Conservation (phyloP, 2,329 filamentous ascomycete genomes). For the Diplodia sapinea region DNA sequence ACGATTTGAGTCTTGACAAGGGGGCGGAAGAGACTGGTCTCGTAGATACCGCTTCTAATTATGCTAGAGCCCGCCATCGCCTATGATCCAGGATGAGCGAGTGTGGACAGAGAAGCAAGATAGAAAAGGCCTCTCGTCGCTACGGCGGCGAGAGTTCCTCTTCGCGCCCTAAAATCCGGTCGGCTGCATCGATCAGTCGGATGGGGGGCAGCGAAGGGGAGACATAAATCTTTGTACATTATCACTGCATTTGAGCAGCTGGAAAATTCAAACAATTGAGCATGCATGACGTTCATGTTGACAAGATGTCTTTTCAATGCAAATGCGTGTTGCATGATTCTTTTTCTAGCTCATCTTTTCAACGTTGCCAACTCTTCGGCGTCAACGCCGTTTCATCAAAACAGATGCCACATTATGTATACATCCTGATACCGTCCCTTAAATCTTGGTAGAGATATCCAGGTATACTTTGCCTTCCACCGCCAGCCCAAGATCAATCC, state of each 20-base stretch:
- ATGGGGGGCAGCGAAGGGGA: slow-evolving; percentile 26
- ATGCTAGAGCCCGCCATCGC: slow-evolving; percentile 64
- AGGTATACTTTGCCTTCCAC: slow-evolving; percentile 22
- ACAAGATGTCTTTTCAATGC: not conserved
- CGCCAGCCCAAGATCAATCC: slow-evolving; percentile 4
- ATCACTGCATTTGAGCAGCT: not conserved
- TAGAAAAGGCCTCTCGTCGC: slow-evolving; percentile 24
- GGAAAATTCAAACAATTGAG: not conserved
- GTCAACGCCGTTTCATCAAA: slow-evolving; percentile 12
- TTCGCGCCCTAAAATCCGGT: slow-evolving; percentile 25
- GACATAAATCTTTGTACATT: slow-evolving; percentile 12
- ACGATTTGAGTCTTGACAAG: not conserved
- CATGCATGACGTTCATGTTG: not conserved
- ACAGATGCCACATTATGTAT: slow-evolving; percentile 14
- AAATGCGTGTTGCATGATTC: not conserved
- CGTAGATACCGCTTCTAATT: slow-evolving; percentile 49
- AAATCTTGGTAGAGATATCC: slow-evolving; percentile 26
- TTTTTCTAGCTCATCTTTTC: slow-evolving; percentile 9
- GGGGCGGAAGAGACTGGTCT: not conserved
- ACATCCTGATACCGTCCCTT: slow-evolving; percentile 18
- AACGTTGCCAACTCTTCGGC: slow-evolving; percentile 7
- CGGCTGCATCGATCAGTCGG: slow-evolving; percentile 26
- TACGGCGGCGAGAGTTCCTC: slow-evolving; percentile 18
- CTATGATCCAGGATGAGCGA: slow-evolving; percentile 57
- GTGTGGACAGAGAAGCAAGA: slow-evolving; percentile 66